Conservation (phyloP, 1,284 basidiomycete species). For the Leccinum griseonigrum region DNA sequence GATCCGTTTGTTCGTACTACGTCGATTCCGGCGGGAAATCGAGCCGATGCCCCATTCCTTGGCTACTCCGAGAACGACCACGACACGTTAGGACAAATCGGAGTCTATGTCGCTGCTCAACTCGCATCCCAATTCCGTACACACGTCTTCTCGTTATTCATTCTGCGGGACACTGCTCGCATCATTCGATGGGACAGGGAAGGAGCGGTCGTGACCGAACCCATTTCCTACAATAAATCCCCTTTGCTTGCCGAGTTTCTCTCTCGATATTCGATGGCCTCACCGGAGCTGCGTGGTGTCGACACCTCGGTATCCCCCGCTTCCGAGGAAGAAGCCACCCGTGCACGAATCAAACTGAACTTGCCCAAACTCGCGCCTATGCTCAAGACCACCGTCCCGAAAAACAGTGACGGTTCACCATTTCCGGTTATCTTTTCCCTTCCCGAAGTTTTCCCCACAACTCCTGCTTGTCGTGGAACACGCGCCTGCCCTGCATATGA, state of each 20-base stretch:
- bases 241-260: not conserved
- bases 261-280: not conserved
- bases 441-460: not conserved
- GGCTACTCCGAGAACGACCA: not conserved
- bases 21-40: too few relatives aligned
- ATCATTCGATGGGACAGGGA: not conserved
- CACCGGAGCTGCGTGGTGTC: not conserved
- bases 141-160: not conserved
- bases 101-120: not conserved
- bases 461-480: not conserved
- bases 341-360: not conserved
- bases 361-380: not conserved
- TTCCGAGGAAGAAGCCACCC: not conserved
- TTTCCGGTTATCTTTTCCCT: not conserved
- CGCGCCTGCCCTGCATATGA: not conserved
- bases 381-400: not conserved
- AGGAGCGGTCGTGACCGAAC: not conserved
- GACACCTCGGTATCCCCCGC: not conserved
- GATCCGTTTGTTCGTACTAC: not conserved
- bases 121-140: not conserved
- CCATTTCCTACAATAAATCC: not conserved
- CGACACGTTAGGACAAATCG: not conserved
- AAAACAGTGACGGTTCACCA: not conserved
- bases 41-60: too few relatives aligned
- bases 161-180: not conserved